These are phyloP conservation scores for Phalaenopsis aphrodite DNA, from an alignment of 106 monocot species.

Conservation along the genomic window DNA sequence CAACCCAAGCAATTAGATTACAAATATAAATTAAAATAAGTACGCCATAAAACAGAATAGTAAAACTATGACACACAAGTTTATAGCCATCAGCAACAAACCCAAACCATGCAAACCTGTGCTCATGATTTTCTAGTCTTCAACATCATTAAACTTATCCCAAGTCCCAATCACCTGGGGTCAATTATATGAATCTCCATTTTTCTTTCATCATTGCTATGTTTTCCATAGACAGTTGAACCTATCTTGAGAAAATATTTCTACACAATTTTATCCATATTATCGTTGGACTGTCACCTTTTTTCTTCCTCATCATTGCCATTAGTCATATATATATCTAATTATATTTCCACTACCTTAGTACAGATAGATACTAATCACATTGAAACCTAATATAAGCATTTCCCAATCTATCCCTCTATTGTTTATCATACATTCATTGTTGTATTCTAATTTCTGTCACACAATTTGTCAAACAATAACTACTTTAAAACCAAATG, in stretches of 20 bases:
- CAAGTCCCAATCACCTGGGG: not conserved
- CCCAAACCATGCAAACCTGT: not conserved
- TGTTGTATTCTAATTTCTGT: not conserved
- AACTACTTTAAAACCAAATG: not conserved
- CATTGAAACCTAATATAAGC: not conserved
- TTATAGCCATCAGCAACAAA: not conserved
- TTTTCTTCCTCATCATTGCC: not conserved
- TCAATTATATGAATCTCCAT: not conserved
- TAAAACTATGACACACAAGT: not conserved
- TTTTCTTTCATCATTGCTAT: not conserved
- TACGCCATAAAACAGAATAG: not conserved
- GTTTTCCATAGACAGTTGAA: not conserved
- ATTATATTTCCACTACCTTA: not conserved
- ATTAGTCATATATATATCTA: not conserved
- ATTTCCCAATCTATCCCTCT: not conserved
- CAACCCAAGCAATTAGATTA: not conserved
- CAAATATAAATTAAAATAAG: not conserved
- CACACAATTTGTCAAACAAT: not conserved
- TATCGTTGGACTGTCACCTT: not conserved
- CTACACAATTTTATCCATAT: not conserved
- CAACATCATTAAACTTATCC: not conserved
- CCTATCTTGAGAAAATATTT: not conserved
- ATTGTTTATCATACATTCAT: not conserved
- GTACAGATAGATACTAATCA: not conserved
- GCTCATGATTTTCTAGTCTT: not conserved